Base-by-base conservation (phyloP, 345 rosid genomes). In the Lumnitzera racemosa region DNA sequence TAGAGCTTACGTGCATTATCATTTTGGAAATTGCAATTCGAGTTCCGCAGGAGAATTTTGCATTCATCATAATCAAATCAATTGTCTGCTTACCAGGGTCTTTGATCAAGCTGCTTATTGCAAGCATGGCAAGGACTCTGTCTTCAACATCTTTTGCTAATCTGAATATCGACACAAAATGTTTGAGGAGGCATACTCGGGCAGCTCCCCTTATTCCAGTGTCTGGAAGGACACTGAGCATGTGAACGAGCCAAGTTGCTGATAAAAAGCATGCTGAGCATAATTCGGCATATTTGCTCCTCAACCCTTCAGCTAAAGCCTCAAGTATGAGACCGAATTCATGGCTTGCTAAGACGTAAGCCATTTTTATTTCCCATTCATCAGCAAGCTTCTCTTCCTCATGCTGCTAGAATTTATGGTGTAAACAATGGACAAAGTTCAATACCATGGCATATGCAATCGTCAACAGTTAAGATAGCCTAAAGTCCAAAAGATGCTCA, bases 301-400 rank as follows among this genome's bases (percentile, higher is more conserved):
- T 78, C 48, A 83, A 29, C 61, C 92, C 85, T 68, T 86, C 92
- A 52, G 80, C 83, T 60, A 86, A 62, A 59, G 83, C 87, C 82
- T 83, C 89, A 67, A 86, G 83, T 57, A 86, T 64, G 41, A 78
- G 68, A 54, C 92, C 92, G 51, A 79, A 81, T 47, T 86, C 92
- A 64, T 86, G 87, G 74, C 83, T 81, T 53, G 63, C 81, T 51
- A 86, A 58, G 47, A 75, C 85, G 54, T 76, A 81, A 0, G 83
- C 87, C 76, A 78, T 68, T 70, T 64, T 81, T 56, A 72, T 79
- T 72, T 83, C 92, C 92, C 92, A 83, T 49, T 70, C 81, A 57
- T 77, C 81, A 53, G 83, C 85, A 29, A 85, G 83, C 66, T 55
- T 81, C 76, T 81, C 82, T 74, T 83, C 89, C 47, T 76, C 82